Evolutionary conservation across 345 rosid genomes (phyloP), one percentile per base, ranked within the genome.

Genomic region (Pseudoturritis turrita): DNA sequence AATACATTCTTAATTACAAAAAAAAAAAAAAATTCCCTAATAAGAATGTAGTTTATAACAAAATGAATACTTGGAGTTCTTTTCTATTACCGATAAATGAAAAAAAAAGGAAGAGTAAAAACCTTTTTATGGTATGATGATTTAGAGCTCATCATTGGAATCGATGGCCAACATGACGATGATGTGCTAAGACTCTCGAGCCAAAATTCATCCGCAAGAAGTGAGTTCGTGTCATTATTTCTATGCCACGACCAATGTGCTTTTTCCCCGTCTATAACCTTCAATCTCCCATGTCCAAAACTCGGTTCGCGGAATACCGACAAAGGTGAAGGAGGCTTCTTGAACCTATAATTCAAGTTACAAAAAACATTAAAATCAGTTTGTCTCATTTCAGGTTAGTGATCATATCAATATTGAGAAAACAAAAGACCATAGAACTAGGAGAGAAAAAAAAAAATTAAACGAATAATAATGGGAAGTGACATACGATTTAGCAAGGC

Each of bases 181-280:
- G 67, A 25, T 12, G 87, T 62, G 0, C 83, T 73, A 35, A 88
- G 86, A 64, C 87, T 89, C 0, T 56, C 80, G 3, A 90, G 54
- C 92, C 91, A 88, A 37, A 83, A n/a, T 0, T 89, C 79, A 51
- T 92, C 96, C 2, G 85, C 73, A 25, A 35, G 50, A 68, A 76
- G 41, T 4, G 73, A 7, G 40, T 67, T 70, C 4, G 83, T 81
- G 36, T 88, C 57, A 6, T 89, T 90, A 66, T 92, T 92, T 76
- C 91, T 68, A 10, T 88, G 88, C 98, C 96, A 92, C 15, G 80
- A 78, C 96, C 96, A 92, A 2, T 17, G 70, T 3, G 91, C 96
- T 76, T 85, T 84, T 29, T 81, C 84, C 22, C 72, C 85, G 13
- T 92, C 89, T 54, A 87, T 49, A 63, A 92, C 83, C 58, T 80